Evolutionary conservation across 352 stramenopile genomes (phyloP), one percentile per base, ranked within the genome.

Genomic region (Globisporangium orthogonon): DNA sequence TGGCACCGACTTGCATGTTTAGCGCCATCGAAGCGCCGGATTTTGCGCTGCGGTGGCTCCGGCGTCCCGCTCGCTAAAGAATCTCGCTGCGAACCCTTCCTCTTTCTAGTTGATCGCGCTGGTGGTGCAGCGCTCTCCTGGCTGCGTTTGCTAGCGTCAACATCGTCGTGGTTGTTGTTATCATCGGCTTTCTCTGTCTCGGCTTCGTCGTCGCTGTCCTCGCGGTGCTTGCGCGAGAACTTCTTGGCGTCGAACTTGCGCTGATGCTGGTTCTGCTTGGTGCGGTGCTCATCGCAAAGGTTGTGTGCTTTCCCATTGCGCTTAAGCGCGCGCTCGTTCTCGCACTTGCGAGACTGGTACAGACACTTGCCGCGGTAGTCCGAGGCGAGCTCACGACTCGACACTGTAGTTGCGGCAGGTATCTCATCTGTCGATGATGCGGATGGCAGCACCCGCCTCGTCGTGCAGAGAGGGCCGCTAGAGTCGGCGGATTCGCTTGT

Each of bases 161-260:
- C 18, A 35, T 13, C 33, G 44, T 46, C 61, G 37, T 15, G 49
- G 47, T 44, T 57, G 33, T 53, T 14, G 33, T 33, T 13, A 7
- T 39, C 18, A 4, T 49, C 44, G 18, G n/a, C n/a, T 5, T 31
- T 31, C n/a, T 30, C 44, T 11, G 18, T 9, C 44, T 18, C 40
- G 15, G 15, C 33, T 1, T 52, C 52, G n/a, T 60, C 47, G 29
- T 56, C 58, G 54, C 58, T 43, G 31, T 48, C 58, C 31, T 54
- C 54, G 33, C 56, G 67, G 47, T 73, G 67, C 51, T 78, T 78
- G 43, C 74, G 66, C 18, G 73, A 81, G 67, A 86, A 89, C 65
- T 87, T 89, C 59, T 89, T 91, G 40, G 75, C 79, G 58, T 91
- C 81, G 48, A 91, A 89, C 60, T 89, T 91, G 59, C 81, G 78